Conservation (phyloP, 352 stramenopile genomes). For the Pythium oligandrum region DNA sequence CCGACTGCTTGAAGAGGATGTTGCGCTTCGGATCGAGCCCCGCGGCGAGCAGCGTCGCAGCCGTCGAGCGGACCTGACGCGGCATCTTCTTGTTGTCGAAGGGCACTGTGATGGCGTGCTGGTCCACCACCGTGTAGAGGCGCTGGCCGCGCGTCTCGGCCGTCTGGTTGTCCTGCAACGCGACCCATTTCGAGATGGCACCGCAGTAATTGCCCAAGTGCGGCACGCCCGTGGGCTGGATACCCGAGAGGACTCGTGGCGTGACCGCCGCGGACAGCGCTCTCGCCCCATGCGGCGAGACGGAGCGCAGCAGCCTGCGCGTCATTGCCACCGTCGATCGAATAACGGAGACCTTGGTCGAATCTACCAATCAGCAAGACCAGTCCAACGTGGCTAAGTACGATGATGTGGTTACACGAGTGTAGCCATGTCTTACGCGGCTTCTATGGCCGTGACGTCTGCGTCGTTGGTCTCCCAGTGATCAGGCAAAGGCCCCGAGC, state of each 20-base stretch:
- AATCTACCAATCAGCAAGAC: too few relatives aligned
- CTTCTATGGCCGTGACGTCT: background rate
- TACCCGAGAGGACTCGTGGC: conserved; percentile 92
- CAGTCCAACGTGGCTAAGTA: too few relatives aligned
- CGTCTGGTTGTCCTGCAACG: conserved; percentile 79
- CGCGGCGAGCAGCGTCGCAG: conserved; percentile 93
- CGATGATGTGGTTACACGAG: too few relatives aligned
- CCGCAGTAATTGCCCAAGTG: conserved; percentile 99
- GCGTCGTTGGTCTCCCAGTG: conserved; percentile 25
- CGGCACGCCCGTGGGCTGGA: conserved; percentile 97
- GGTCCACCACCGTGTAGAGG: conserved; percentile 91
- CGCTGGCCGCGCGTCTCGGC: conserved; percentile 17
- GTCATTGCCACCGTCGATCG: too few relatives aligned
- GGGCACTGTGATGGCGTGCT: conserved; percentile 98
- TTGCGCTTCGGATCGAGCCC: conserved; percentile 81
- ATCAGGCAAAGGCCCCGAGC: conserved; percentile 57
- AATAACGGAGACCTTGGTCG: too few relatives aligned
- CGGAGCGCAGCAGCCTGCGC: too few relatives aligned
- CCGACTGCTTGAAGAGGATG: conserved; percentile 81
- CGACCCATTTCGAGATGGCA: conserved; percentile 97
- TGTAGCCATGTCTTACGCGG: too few relatives aligned
- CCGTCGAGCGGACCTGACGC: conserved; percentile 85
- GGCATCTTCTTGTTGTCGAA: conserved; percentile 90
- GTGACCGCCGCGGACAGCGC: background rate
- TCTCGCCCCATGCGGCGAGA: too few relatives aligned